Base-by-base conservation (phyloP, 352 stramenopile genomes). In the Globisporangium orthogonon region DNA sequence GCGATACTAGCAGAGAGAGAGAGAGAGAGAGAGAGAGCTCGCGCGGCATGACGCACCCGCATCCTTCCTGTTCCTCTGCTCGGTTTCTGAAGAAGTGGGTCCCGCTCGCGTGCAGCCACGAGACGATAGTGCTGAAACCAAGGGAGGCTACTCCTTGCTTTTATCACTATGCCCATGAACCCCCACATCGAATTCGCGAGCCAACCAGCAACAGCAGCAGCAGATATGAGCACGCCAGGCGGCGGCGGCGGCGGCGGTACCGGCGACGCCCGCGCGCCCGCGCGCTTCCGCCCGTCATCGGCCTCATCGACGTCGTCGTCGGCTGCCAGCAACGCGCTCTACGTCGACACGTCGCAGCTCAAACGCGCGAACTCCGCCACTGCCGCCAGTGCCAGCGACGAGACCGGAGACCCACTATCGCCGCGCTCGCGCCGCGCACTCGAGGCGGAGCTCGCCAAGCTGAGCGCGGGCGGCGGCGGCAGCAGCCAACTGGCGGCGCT, bases 351-450 rank as follows among this genome's bases (percentile, higher is more conserved):
- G 13, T 63, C 58, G 15, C 14, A 50, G 33, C 30, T n/a, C 9
- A n/a, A 18, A n/a, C 41, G 49, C 43, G 33, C 33, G 14, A 11
- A 35, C 6, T 31, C 43, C 46, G 69, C 9, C 66, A 30, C n/a
- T 69, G 58, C 45, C 64, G 10, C 40, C 23, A 68, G 49, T 3
- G 71, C 54, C 44, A 17, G 46, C 58, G 29, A 80, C 62, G 35
- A 54, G 23, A 23, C 23, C 23, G 23, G 23, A 57, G 76, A 86
- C 29, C 73, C 74, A 5, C 46, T 86, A 43, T 83, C 76, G n/a
- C 76, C 76, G 13, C 62, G 62, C 23, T 83, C 76, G 29, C 63
- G 74, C 28, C 60, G 63, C 40, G 76, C 78, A 56, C 64, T 86
- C 40, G 69, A 86, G 51, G 76, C 78, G 44, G 70, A 70, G 35